Percentiles rank a stretch among this genome's conserved stretches.
These are phyloP conservation scores for Lupinus albus DNA, from an alignment of 306 rosid species.

Conservation along the genomic window DNA sequence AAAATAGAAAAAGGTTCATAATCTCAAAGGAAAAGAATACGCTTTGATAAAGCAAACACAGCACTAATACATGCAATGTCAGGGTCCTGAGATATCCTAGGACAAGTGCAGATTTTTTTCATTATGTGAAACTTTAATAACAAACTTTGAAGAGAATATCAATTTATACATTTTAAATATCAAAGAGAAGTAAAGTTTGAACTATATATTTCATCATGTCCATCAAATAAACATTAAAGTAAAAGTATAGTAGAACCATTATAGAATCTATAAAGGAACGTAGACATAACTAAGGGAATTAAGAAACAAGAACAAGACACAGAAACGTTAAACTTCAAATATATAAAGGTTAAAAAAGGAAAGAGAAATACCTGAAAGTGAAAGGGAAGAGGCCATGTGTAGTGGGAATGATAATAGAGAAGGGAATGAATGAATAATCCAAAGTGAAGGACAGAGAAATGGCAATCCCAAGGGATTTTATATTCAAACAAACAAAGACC, in stretches of 20 bases:
- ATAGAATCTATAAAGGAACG: too few species aligned
- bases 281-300: neutral
- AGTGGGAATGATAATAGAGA: conserved; percentile 20
- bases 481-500: conserved; percentile 49
- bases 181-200: too few species aligned
- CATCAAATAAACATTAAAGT: too few species aligned
- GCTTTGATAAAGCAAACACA: conserved; percentile 14
- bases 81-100: too few species aligned
- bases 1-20: neutral
- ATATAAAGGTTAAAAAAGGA: neutral
- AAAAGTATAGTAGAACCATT: too few species aligned
- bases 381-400: neutral
- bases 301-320: conserved; percentile 8
- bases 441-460: conserved; percentile 57
- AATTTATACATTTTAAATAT: too few species aligned
- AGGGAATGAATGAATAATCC: conserved; percentile 1
- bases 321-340: neutral
- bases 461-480: conserved; percentile 60
- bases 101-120: too few species aligned
- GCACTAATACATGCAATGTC: neutral
- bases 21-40: neutral
- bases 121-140: too few species aligned
- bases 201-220: too few species aligned
- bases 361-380: conserved; percentile 34
- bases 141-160: too few species aligned